Base-by-base conservation (phyloP, 495 filamentous ascomycete genomes). In the Xanthoparmelia taractica region DNA sequence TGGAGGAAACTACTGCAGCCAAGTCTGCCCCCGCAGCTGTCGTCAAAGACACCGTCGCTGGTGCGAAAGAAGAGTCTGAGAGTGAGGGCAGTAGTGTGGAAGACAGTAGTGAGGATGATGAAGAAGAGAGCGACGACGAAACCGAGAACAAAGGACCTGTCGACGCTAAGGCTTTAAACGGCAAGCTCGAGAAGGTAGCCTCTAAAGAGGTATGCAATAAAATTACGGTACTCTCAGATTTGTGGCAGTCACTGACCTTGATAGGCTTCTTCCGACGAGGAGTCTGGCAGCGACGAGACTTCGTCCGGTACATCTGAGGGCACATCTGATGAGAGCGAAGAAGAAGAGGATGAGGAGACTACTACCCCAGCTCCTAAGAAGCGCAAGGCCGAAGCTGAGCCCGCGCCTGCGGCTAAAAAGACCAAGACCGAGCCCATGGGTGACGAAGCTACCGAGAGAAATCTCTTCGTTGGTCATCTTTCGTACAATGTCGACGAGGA, bases 401-500 rank as follows among this genome's bases (percentile, higher is more conserved):
- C 84, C 56, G 76, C 76, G 15, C 75, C 84, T 48, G 73, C 80
- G 33, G 74, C 82, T 60, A 98, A 98, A 86, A 96, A 96, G 84
- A 76, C 78, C 73, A 97, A 96, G 87, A 84, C 83, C 25, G 85
- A 85, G 54, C 69, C 68, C 37, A 68, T 66, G 25, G 69, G 69
- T 43, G 80, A 81, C 12, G 82, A 85, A 72, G 80, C 79, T 65
- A 80, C 82, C 27, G 81, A 80, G 69, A 82, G 80, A 72, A 91
- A 88, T 73, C 85, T 97, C 56, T 97, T 96, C 77, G 84, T 95
- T 67, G 95, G 94, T 66, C 93, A 92, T 78, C 82, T 98, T 61
- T 93, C 91, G 70, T 98, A 92, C 92, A 92, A 87, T 70, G 80
- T 98, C 58, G 91, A 96, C 70, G 94, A 97, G 74, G 89, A 94